Evolutionary conservation across 1,284 basidiomycete species (phyloP).

Genomic region (Trametes hirsuta): DNA sequence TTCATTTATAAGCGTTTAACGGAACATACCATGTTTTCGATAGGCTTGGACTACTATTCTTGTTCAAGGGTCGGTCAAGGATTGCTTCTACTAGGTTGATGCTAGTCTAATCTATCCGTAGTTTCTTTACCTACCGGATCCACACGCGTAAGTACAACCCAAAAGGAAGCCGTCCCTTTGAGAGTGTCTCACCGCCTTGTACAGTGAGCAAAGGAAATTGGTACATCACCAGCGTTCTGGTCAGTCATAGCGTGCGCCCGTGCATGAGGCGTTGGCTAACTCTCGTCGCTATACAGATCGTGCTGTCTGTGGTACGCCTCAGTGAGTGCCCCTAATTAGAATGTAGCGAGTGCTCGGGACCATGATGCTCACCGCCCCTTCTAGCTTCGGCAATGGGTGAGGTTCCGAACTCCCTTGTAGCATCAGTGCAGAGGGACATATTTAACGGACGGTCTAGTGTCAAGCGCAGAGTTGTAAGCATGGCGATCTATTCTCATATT

Average conservation of each 20-base stretch:
- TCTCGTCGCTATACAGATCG: background rate
- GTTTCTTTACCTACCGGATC: conserved; percentile 19
- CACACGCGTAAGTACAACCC: conserved; percentile 8
- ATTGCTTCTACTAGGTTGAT: background rate
- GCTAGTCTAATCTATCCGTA: background rate
- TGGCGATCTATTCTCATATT: too few species aligned
- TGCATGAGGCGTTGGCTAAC: too few species aligned
- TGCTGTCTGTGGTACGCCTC: background rate
- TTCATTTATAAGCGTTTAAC: too few species aligned
- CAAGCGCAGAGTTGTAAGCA: too few species aligned
- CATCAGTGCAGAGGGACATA: too few species aligned
- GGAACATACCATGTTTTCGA: background rate
- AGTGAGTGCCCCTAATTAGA: background rate
- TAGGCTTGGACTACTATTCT: background rate
- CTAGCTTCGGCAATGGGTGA: background rate
- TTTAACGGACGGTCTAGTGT: too few species aligned
- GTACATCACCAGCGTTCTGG: conserved; percentile 12
- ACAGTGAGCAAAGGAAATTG: conserved; percentile 12
- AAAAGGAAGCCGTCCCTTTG: too few species aligned
- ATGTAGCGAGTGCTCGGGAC: too few species aligned
- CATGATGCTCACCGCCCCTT: too few species aligned
- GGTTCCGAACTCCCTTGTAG: too few species aligned
- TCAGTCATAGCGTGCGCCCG: background rate
- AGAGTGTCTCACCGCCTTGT: too few species aligned
- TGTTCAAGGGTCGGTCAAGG: background rate